These are phyloP conservation scores for Rubus parviflorus DNA, from an alignment of 306 rosid species.

Conservation along the genomic window DNA sequence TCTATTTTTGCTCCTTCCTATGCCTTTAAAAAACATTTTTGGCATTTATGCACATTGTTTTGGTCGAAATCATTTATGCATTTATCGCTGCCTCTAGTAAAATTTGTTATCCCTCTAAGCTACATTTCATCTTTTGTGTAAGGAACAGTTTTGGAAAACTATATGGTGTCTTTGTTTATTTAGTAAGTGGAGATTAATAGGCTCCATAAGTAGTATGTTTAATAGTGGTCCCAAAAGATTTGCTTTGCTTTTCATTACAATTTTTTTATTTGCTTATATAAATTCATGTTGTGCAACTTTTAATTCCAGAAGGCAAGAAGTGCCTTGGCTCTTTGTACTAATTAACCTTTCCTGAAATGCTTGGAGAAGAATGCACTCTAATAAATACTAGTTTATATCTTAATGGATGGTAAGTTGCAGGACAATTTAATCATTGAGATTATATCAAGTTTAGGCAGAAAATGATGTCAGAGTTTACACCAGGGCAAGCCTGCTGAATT, in stretches of 20 bases:
- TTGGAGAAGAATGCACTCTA: background rate
- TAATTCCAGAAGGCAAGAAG: no score
- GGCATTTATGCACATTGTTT: background rate
- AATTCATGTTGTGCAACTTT: background rate
- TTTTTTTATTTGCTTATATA: background rate
- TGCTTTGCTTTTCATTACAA: background rate
- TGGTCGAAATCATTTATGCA: no score
- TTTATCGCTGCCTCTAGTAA: background rate
- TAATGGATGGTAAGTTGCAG: background rate
- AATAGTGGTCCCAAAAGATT: background rate
- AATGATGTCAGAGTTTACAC: background rate
- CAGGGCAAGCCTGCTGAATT: slow-evolving; percentile 2
- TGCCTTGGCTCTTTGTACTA: no score
- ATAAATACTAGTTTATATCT: background rate
- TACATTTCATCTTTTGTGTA: no score
- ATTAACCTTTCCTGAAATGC: no score
- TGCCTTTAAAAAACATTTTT: background rate
- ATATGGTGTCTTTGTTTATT: no score
- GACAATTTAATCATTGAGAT: background rate
- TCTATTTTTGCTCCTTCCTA: background rate
- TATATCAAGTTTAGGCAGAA: background rate
- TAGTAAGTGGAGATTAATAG: background rate
- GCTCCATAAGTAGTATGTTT: background rate
- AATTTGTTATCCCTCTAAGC: background rate
- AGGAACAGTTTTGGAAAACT: no score